Conservation (phyloP, 768 basidiomycete genomes). For the Dentipellis fragilis region DNA sequence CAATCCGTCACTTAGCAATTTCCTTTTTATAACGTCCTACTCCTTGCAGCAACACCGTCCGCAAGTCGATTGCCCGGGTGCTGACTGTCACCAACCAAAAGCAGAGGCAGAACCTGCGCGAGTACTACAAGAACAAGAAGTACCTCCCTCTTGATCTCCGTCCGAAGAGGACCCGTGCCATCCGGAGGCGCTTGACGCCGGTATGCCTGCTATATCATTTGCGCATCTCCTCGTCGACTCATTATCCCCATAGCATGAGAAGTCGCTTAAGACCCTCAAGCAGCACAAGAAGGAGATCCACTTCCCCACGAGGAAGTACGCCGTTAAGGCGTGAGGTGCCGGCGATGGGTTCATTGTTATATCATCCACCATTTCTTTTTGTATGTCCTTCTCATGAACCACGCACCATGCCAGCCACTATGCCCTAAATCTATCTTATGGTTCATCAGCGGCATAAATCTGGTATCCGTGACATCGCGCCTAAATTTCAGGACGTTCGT, state of each 20-base stretch:
- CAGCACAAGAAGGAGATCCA: conserved; percentile 91
- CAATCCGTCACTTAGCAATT: neutral
- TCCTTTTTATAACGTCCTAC: neutral
- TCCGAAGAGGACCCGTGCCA: conserved; percentile 95
- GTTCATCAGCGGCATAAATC: too few species aligned
- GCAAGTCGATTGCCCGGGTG: conserved; percentile 97
- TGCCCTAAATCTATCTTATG: too few species aligned
- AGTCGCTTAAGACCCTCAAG: conserved; percentile 79
- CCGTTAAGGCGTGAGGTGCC: conserved; percentile 74
- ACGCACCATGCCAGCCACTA: conserved; percentile 2
- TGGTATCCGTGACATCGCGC: too few species aligned
- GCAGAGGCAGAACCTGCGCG: conserved; percentile 90
- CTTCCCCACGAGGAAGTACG: conserved; percentile 91
- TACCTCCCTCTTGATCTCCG: conserved; percentile 96
- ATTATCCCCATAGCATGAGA: conserved; percentile 57
- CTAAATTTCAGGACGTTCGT: too few species aligned
- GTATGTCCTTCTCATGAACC: conserved; percentile 19
- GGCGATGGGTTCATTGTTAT: conserved; percentile 15
- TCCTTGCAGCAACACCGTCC: conserved; percentile 72
- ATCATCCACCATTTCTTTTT: conserved; percentile 21
- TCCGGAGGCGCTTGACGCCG: conserved; percentile 89
- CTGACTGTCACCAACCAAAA: conserved; percentile 99
- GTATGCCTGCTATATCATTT: conserved; percentile 30
- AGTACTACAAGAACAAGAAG: conserved; percentile 97
- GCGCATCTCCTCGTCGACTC: conserved; percentile 1